Percentiles rank a stretch among this genome's conserved stretches.
Conservation (phyloP, 1,284 basidiomycete species). For the Lentinula novae-zelandiae region DNA sequence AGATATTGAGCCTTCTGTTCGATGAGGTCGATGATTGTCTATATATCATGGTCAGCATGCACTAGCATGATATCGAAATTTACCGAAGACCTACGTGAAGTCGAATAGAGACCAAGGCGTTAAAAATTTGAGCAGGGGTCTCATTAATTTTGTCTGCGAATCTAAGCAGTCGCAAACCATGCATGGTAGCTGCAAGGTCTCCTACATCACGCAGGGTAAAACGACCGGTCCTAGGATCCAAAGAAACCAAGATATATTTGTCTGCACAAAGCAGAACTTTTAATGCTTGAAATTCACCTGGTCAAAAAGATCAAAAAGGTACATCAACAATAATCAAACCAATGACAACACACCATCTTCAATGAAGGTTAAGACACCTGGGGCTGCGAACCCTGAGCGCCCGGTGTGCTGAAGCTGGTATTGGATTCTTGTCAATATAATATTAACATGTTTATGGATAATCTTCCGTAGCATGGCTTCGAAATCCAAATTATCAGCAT, state of each 20-base stretch:
- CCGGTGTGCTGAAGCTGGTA: constrained; percentile 47
- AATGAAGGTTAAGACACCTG: constrained; percentile 51
- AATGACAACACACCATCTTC: constrained; percentile 43
- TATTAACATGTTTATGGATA: constrained; percentile 57
- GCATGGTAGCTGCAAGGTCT: constrained; percentile 69
- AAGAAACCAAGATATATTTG: constrained; percentile 65
- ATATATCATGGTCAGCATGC: no score
- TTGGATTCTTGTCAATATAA: constrained; percentile 54
- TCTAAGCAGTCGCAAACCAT: constrained; percentile 54
- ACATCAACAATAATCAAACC: not conserved
- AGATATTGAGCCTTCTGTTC: constrained; percentile 76
- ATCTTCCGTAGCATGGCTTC: constrained; percentile 58
- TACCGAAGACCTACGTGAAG: constrained; percentile 38
- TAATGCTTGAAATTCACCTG: constrained; percentile 53
- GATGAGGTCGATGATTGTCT: constrained; percentile 73
- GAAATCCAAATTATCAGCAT: constrained; percentile 66
- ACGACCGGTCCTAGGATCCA: constrained; percentile 71
- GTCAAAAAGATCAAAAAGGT: not conserved
- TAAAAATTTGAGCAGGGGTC: constrained; percentile 51
- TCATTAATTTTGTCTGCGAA: constrained; percentile 62
- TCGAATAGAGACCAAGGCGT: constrained; percentile 50
- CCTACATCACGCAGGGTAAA: constrained; percentile 70
- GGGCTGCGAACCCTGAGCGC: constrained; percentile 52
- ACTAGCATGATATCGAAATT: not conserved
- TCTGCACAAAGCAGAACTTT: constrained; percentile 68